Evolutionary conservation across 495 filamentous ascomycete species (phyloP), one percentile per base, ranked within the genome.

Genomic region (Neurospora sp.): DNA sequence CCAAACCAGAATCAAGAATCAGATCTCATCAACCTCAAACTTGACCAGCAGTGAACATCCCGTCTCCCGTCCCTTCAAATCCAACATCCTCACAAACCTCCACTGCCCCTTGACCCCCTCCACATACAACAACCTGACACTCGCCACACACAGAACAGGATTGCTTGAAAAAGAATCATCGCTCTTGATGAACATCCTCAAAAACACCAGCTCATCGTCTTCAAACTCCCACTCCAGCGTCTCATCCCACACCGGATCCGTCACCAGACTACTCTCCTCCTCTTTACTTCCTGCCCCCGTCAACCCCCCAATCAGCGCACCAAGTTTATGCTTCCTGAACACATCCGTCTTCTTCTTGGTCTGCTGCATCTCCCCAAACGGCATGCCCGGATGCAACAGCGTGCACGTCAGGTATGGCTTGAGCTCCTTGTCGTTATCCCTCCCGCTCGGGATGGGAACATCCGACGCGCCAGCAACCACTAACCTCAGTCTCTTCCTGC

Each of bases 381-480:
- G 41, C 41, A 10, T 31, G 8, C 70, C 77, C 1, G 86, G 84
- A 35, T 86, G 86, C 2, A 85, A 72, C 5, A 89, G 81, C 14
- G 84, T 82, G 75, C 86, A 87, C 0, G 87, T 89, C n/a, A 89
- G 70, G 71, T 89, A 89, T 1, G 86, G 86, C 75, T 82, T 84
- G 9, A 86, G 71, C 2, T 84, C 84, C 1, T 80, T 79, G 1
- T 69, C 78, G 0, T 0, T 8, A 2, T 85, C 82, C 1, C 77
- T 60, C 2, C 76, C 81, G 3, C 70, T 66, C 0, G 83, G 84
- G 0, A 87, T 71, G 9, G 86, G 86, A 3, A 89, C 74, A 71
- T 87, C 86, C 0, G 82, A 83, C 3, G 87, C 87, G 1, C 87
- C 87, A 2, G 78, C 87, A 10, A 88, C 78, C n/a, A 79, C 81